A percentile compares a stretch with the other conserved stretches of the same genome.
Conservation (phyloP, 2,329 filamentous ascomycete genomes). For the Sordariomycetes sp. region DNA sequence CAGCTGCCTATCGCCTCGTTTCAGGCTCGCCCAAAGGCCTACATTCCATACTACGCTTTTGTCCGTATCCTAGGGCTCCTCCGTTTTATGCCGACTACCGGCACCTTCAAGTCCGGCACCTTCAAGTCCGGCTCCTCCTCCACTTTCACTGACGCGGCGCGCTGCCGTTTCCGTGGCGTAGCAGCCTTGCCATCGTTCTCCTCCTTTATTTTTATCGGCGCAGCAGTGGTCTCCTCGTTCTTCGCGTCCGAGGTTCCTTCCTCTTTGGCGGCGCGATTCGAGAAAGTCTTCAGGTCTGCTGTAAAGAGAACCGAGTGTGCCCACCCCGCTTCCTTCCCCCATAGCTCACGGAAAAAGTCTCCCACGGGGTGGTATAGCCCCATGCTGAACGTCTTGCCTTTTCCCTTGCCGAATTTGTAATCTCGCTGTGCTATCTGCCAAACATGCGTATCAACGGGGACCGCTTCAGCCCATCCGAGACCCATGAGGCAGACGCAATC, state of each 20-base stretch:
- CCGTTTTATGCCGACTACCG: conserved; percentile 6
- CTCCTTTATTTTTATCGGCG: conserved; percentile 11
- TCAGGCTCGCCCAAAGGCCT: neutral
- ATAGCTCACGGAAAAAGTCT: conserved; percentile 78
- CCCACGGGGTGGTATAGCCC: conserved; percentile 82
- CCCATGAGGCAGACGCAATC: conserved; percentile 98
- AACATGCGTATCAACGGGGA: conserved; percentile 95
- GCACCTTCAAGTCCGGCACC: conserved; percentile 4
- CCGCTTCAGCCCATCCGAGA: conserved; percentile 86
- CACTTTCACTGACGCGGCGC: neutral
- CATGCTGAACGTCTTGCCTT: conserved; percentile 78
- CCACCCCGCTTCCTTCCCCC: conserved; percentile 94
- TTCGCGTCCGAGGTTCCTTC: conserved; percentile 1
- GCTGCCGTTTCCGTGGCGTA: neutral
- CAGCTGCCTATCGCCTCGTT: neutral
- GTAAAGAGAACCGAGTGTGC: conserved; percentile 96
- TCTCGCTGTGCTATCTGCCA: conserved; percentile 97
- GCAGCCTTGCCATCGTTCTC: conserved; percentile 5
- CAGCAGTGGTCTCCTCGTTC: neutral
- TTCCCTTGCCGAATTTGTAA: conserved; percentile 83
- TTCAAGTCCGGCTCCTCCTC: neutral
- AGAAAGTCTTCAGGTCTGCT: conserved; percentile 79
- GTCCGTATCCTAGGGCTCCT: conserved; percentile 2
- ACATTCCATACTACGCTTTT: neutral
- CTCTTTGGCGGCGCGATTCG: conserved; percentile 40